Base-by-base conservation (phyloP, 257 asterid genomes). In the Linderniella brevidens region DNA sequence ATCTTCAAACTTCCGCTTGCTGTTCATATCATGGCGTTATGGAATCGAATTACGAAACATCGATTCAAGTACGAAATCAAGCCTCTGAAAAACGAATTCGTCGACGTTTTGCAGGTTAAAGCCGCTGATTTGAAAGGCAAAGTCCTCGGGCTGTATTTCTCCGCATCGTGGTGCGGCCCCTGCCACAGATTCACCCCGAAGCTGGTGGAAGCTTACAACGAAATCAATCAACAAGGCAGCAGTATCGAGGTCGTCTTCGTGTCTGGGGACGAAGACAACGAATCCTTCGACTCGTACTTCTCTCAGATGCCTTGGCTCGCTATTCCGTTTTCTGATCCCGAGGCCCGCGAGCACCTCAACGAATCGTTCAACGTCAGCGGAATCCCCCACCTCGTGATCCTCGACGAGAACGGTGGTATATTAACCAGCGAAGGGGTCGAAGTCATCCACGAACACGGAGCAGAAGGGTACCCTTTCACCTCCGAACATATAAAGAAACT, bases 111-210 rank as follows among this genome's bases (percentile, higher is more conserved):
- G 15, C 64, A 84, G 95, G 87, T 78, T 47, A 72, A 77, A 49
- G 49, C 57, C 38, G 88, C 63, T 41, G 46, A 51, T 39, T 37
- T 88, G 19, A 70, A 59, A 44, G 92, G 82, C 52, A 88, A 78
- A 64, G 64, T 18, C 15, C 63, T 84, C 1, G 93, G 94, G 8
- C 36, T 88, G 17, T 88, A 88, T 58, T 88, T 88, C 76, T 84
- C 98, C 2, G 95, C 94, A 38, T 78, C 98, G 29, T 88, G 94
- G 96, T 88, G 98, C 37, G 94, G 94, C 16, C 94, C 96, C 0
- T 88, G 98, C 67, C 87, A 46, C 13, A 64, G 60, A 0, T 84
- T 84, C 59, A 84, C 98, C 25, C 96, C 94, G 0, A 64, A 37
- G 1, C 69, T 84, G 58, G 73, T 69, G 14, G 84, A 78, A 61